phyloP scores from a whole-genome alignment of 768 basidiomycete genomes.

The Mycena belliarum region DNA sequence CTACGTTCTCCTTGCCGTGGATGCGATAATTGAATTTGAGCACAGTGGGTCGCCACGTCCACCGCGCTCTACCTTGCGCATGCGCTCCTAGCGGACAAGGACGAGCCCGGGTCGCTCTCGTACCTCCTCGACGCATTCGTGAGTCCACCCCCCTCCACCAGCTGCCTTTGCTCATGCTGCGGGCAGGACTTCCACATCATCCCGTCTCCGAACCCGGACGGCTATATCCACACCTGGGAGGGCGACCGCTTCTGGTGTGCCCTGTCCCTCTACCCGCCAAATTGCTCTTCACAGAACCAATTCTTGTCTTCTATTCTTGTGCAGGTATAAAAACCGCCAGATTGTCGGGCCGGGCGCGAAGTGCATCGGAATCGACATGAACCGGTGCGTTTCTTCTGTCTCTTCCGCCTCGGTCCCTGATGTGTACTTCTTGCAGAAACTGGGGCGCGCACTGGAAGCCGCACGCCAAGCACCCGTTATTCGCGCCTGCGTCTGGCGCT shows the following conservation, averaged over 20 bases:
- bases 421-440: slow-evolving; percentile 42
- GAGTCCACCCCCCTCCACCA: slow-evolving; percentile 23
- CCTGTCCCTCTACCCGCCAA: not conserved
- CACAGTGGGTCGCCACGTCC: slow-evolving; percentile 66
- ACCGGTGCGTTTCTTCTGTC: slow-evolving; percentile 63
- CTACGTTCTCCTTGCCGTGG: not conserved
- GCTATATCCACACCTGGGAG: slow-evolving; percentile 76
- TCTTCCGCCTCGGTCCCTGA: too few relatives aligned
- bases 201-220: slow-evolving; percentile 69
- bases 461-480: slow-evolving; percentile 23
- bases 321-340: slow-evolving; percentile 73
- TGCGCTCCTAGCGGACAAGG: slow-evolving; percentile 54
- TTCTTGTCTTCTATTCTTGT: not conserved
- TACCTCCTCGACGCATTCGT: slow-evolving; percentile 57
- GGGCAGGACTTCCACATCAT: slow-evolving; percentile 62
- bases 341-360: slow-evolving; percentile 45
- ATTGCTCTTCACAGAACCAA: too few relatives aligned
- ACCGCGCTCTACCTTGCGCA: slow-evolving; percentile 75
- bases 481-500: slow-evolving; percentile 8
- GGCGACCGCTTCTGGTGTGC: slow-evolving; percentile 62
- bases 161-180: not conserved
- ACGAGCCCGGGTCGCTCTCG: slow-evolving; percentile 47
- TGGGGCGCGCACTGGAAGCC: slow-evolving; percentile 77
- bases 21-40: not conserved
- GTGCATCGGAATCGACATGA: slow-evolving; percentile 78